phyloP scores from a whole-genome alignment of 306 rosid genomes.

The Acacia acuminata region DNA sequence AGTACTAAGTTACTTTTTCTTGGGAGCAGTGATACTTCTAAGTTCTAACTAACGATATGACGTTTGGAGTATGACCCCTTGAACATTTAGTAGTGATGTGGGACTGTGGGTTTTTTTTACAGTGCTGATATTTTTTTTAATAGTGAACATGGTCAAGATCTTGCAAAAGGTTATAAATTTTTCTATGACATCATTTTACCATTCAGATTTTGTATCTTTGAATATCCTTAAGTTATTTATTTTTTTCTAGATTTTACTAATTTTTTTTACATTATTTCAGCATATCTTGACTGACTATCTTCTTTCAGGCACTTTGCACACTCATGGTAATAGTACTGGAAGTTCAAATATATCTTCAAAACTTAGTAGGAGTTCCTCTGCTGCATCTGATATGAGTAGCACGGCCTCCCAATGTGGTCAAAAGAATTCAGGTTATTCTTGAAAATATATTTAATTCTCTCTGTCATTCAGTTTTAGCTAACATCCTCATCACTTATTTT shows the following conservation, averaged over 20 bases:
- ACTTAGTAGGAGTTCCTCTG: conserved; percentile 63
- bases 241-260: neutral
- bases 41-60: neutral
- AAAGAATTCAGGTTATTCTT: conserved; percentile 58
- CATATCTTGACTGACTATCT: conserved; percentile 14
- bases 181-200: neutral
- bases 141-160: neutral
- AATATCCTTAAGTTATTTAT: conserved; percentile 9
- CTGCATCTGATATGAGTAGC: conserved; percentile 70
- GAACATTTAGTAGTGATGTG: neutral
- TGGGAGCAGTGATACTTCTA: neutral
- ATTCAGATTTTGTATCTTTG: neutral
- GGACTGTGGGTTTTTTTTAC: neutral
- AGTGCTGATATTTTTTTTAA: neutral
- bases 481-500: neutral
- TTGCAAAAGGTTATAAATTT: neutral
- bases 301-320: conserved; percentile 49
- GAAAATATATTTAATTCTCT: neutral
- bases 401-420: conserved; percentile 50
- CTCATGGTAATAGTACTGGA: conserved; percentile 36
- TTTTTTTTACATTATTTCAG: neutral
- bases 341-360: conserved; percentile 32
- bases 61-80: neutral
- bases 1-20: neutral
- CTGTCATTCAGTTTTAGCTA: neutral